Base-by-base conservation (phyloP, 495 filamentous ascomycete species). In the Cenococcum geophilum region DNA sequence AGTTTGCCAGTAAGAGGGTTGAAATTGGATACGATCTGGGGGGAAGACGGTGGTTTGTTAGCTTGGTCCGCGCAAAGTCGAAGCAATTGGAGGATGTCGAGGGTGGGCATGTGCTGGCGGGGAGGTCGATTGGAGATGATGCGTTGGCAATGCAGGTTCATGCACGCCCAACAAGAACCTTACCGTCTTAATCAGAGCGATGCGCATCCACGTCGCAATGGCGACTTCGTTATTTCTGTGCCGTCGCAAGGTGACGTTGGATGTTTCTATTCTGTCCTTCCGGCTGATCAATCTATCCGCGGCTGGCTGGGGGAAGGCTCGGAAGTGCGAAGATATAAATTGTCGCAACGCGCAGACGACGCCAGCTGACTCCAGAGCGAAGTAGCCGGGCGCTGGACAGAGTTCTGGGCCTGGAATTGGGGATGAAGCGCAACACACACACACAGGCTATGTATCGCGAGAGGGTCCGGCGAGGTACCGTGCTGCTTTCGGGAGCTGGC, bases 81-180 rank as follows among this genome's bases (percentile, higher is more conserved):
- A 32, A 62, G 64, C 61, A 67, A 65, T 69, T 63, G 69, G 68
- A 52, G 40, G 67, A 60, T 34, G 64, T 58, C 23, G 67, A 64
- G 60, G 50, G 55, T 42, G 67, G 69, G 60, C 64, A 68, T 63
- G 55, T 57, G 62, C 54, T 66, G 57, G 57, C 58, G 64, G 60
- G 60, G 58, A 50, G 58, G 60, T 34, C 58, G 62, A 68, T 68
- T 68, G 65, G 64, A 63, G 64, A 57, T 64, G 67, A 70, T 72
- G 69, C 67, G 69, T 54, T 72, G 69, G 67, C 69, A 68, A 63
- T 65, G 69, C 69, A 61, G 56, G 57, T 64, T 62, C 67, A 67
- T 71, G 67, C 67, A 67, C 48, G 63, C 50, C 57, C 35, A 36
- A 55, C 50, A 14, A 57, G 49, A 52, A 64, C 63, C 66, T 68